A percentile compares a stretch with the other conserved stretches of the same genome.
phyloP scores from a whole-genome alignment of 2,329 filamentous ascomycete species.

The Aspergillus fijiensis region DNA sequence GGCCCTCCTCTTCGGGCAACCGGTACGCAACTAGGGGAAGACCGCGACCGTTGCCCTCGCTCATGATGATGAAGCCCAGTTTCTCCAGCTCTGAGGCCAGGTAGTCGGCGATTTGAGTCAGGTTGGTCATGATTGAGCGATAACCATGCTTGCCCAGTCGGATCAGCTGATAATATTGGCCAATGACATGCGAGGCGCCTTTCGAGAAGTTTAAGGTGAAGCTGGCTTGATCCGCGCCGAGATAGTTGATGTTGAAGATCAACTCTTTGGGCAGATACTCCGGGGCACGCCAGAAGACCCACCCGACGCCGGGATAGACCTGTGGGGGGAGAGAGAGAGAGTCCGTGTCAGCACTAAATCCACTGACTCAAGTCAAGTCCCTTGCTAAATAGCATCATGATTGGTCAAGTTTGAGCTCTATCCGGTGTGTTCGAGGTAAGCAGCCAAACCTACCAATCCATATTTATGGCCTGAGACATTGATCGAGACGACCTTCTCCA shows the following conservation, averaged over 20 bases:
- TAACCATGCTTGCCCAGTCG: slow-evolving; percentile 68
- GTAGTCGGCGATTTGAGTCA: slow-evolving; percentile 84
- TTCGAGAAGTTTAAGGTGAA: slow-evolving; percentile 73
- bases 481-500: slow-evolving; percentile 52
- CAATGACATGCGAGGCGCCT: slow-evolving; percentile 67
- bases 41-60: slow-evolving; percentile 69
- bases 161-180: slow-evolving; percentile 72
- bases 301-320: slow-evolving; percentile 66
- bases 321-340: not conserved
- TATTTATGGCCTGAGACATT: slow-evolving; percentile 55
- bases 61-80: slow-evolving; percentile 84
- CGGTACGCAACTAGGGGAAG: slow-evolving; percentile 88
- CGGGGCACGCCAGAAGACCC: slow-evolving; percentile 69
- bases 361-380: no score
- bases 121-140: slow-evolving; percentile 65
- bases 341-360: not conserved
- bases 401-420: not conserved
- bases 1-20: slow-evolving; percentile 56
- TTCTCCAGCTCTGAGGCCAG: slow-evolving; percentile 68
- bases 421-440: no score
- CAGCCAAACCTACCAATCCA: slow-evolving; percentile 44
- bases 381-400: not conserved
- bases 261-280: slow-evolving; percentile 65
- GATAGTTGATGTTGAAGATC: slow-evolving; percentile 69
- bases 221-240: slow-evolving; percentile 69